A percentile compares a stretch with the other conserved stretches of the same genome.
phyloP scores from a whole-genome alignment of 495 filamentous ascomycete genomes.

The Penicillium pulvis region DNA sequence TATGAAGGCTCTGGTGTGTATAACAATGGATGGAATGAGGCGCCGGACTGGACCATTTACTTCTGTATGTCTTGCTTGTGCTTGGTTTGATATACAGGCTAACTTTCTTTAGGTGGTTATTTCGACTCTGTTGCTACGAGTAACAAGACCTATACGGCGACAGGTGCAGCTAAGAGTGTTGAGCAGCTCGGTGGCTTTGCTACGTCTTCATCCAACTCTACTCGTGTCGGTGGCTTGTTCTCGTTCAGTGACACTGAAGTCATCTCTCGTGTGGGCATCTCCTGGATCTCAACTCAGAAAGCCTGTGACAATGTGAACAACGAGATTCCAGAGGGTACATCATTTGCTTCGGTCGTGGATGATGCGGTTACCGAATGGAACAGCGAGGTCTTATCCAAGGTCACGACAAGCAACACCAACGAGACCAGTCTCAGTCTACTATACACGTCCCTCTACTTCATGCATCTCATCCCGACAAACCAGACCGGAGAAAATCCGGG shows the following conservation, averaged over 20 bases:
- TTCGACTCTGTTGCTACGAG: slow-evolving; percentile 52
- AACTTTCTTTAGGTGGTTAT: slow-evolving; percentile 44
- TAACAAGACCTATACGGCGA: slow-evolving; percentile 34
- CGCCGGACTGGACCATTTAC: slow-evolving; percentile 63
- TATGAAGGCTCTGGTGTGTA: slow-evolving; percentile 69
- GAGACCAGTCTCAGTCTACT: slow-evolving; percentile 57
- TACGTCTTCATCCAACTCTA: slow-evolving; percentile 28
- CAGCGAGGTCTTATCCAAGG: slow-evolving; percentile 60
- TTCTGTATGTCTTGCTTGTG: slow-evolving; percentile 53
- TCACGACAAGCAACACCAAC: slow-evolving; percentile 60
- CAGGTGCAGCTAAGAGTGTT: slow-evolving; percentile 30
- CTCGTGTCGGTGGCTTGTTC: slow-evolving; percentile 38
- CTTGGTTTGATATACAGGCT: background rate
- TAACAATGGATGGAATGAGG: slow-evolving; percentile 63
- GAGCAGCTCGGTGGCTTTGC: slow-evolving; percentile 30
- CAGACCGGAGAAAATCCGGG: slow-evolving; percentile 71
- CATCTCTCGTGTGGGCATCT: slow-evolving; percentile 68
- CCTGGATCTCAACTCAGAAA: slow-evolving; percentile 64
- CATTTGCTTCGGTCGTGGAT: slow-evolving; percentile 49
- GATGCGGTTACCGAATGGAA: slow-evolving; percentile 60
- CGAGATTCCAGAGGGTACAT: slow-evolving; percentile 57
- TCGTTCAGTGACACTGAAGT: slow-evolving; percentile 43
- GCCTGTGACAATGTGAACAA: slow-evolving; percentile 61
- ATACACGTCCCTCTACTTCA: slow-evolving; percentile 68
- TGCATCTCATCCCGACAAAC: slow-evolving; percentile 71